Conservation (phyloP, 2,329 filamentous ascomycete genomes). For the Metarhizium guizhouense region DNA sequence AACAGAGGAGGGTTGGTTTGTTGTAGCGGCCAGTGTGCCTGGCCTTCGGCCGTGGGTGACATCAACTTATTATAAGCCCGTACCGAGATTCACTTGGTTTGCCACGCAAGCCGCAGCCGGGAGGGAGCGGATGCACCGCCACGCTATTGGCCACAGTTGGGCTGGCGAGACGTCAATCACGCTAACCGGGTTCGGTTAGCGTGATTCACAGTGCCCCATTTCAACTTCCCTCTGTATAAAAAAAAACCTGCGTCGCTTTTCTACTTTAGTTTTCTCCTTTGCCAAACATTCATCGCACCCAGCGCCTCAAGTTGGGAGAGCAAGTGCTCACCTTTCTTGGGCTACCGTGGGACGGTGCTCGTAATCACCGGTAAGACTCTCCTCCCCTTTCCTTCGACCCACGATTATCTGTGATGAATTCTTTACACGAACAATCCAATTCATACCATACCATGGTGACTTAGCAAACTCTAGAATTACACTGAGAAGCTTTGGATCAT, state of each 20-base stretch:
- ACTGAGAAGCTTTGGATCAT: conserved; percentile 34
- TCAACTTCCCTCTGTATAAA: conserved; percentile 5
- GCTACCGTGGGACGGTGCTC: neutral
- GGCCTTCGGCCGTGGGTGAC: conserved; percentile 1
- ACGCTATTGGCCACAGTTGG: conserved; percentile 13
- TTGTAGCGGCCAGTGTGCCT: neutral
- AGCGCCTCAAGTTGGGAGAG: neutral
- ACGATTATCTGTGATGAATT: conserved; percentile 23
- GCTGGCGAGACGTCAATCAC: neutral
- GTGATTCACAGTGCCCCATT: neutral
- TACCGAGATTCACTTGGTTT: conserved; percentile 11
- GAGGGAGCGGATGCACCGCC: conserved; percentile 24
- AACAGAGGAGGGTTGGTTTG: neutral
- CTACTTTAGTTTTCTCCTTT: neutral
- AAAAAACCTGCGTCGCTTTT: conserved; percentile 1
- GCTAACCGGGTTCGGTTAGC: neutral
- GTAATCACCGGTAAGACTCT: conserved; percentile 13
- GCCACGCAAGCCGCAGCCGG: conserved; percentile 17
- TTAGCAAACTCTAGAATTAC: conserved; percentile 40
- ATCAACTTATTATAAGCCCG: conserved; percentile 14
- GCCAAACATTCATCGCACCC: neutral
- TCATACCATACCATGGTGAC: conserved; percentile 52
- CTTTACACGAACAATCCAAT: conserved; percentile 51
- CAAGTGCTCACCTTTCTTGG: neutral
- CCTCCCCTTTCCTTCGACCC: neutral